These are phyloP conservation scores for Suhomyces sp. DNA, from an alignment of 805 yeast species.

Conservation along the genomic window DNA sequence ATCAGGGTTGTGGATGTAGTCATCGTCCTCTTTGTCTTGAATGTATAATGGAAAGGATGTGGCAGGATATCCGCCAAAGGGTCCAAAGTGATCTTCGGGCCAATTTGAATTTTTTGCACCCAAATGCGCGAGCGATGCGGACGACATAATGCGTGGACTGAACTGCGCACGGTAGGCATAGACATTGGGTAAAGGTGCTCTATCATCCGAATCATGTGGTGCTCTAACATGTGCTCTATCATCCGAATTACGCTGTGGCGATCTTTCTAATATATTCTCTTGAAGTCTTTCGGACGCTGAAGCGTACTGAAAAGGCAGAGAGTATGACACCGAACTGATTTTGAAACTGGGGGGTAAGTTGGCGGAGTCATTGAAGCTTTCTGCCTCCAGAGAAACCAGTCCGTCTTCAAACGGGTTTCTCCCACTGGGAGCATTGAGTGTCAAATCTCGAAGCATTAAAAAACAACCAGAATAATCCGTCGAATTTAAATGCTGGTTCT, in stretches of 20 bases:
- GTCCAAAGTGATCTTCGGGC: constrained; percentile 58
- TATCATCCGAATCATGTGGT: no score
- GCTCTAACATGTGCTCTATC: not conserved
- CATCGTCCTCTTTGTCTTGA: constrained; percentile 94
- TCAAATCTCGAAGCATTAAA: constrained; percentile 15
- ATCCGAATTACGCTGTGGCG: not conserved
- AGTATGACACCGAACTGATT: not conserved
- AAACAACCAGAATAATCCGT: no score
- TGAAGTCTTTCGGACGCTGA: not conserved
- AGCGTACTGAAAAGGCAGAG: not conserved
- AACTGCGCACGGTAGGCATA: constrained; percentile 61
- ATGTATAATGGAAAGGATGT: constrained; percentile 83
- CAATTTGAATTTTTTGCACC: constrained; percentile 5
- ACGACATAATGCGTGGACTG: constrained; percentile 56
- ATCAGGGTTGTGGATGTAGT: constrained; percentile 93
- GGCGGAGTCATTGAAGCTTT: not conserved
- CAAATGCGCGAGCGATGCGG: constrained; percentile 23
- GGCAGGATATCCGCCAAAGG: constrained; percentile 97
- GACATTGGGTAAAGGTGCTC: not conserved
- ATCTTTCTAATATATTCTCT: not conserved
- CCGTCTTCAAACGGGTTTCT: constrained; percentile 2
- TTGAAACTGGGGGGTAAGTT: not conserved
- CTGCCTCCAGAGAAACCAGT: not conserved
- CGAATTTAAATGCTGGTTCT: no score
- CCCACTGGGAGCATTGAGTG: constrained; percentile 12